A percentile compares a stretch with the other conserved stretches of the same genome.
Evolutionary conservation across 148 eudicot genomes (phyloP).

Genomic region (Rhododendron ferrugineum): DNA sequence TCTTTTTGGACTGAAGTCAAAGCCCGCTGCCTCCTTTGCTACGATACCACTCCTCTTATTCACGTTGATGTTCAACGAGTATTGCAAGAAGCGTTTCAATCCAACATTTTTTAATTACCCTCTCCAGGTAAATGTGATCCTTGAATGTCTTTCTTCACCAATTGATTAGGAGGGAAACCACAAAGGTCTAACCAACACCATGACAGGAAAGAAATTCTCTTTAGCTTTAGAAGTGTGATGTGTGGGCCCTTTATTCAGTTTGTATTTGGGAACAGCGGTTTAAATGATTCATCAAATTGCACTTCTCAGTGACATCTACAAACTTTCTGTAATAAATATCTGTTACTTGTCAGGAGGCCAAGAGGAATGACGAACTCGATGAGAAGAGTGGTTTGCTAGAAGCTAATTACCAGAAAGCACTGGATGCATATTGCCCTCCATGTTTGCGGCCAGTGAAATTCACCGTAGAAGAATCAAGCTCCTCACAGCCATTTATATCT

Average conservation of each 20-base stretch:
- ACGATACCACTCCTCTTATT: constrained; percentile 65
- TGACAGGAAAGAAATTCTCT: background rate
- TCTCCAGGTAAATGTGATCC: constrained; percentile 45
- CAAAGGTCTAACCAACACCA: background rate
- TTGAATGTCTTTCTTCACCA: background rate
- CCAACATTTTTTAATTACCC: constrained; percentile 57
- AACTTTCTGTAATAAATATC: background rate
- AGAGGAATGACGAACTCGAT: constrained; percentile 60
- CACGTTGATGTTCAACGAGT: constrained; percentile 74
- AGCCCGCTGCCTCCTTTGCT: constrained; percentile 79
- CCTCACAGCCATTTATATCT: constrained; percentile 31
- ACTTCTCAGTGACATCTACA: background rate
- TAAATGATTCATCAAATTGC: background rate
- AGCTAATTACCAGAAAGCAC: constrained; percentile 41
- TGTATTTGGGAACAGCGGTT: background rate
- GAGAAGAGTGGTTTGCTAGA: constrained; percentile 42
- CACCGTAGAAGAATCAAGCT: constrained; percentile 45
- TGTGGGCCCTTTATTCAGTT: background rate
- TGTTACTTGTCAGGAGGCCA: constrained; percentile 39
- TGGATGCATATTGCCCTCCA: constrained; percentile 66
- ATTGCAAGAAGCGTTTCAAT: constrained; percentile 83
- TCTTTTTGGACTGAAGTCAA: constrained; percentile 81
- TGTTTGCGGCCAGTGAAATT: constrained; percentile 44
- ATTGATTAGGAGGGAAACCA: background rate
- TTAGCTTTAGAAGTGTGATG: background rate